Percentiles rank a stretch among this genome's conserved stretches.
These are phyloP conservation scores for Fraxinus latifolia DNA, from an alignment of 305 asterid species.

Conservation along the genomic window DNA sequence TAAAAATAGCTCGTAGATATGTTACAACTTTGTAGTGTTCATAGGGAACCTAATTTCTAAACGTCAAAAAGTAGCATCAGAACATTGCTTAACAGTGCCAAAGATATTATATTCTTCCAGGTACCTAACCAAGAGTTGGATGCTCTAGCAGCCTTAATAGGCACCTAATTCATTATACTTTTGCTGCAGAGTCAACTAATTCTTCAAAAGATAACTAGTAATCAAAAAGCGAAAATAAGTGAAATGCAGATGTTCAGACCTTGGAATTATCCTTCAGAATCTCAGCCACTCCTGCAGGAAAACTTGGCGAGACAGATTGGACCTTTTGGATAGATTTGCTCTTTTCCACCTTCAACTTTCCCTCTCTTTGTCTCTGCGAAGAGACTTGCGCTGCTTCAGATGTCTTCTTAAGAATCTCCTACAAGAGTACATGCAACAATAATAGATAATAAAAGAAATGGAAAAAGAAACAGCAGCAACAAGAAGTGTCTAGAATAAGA, in stretches of 20 bases:
- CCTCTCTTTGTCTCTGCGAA: conserved; percentile 35
- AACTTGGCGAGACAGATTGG: conserved; percentile 41
- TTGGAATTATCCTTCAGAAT: conserved; percentile 38
- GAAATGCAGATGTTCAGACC: conserved; percentile 32
- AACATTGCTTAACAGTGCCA: neutral
- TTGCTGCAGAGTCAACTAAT: conserved; percentile 14
- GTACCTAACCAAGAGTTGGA: conserved; percentile 5
- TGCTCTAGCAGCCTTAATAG: neutral
- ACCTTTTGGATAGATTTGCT: conserved; percentile 28
- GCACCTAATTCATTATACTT: conserved; percentile 12
- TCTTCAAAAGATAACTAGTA: conserved; percentile 1
- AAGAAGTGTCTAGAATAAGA: neutral
- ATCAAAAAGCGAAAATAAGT: neutral
- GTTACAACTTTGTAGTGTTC: neutral
- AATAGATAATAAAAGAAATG: conserved; percentile 16
- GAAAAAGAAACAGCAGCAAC: conserved; percentile 21
- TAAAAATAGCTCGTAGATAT: neutral
- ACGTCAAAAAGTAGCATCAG: neutral
- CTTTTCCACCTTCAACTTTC: conserved; percentile 38
- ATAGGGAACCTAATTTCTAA: neutral
- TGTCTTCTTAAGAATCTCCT: conserved; percentile 70
- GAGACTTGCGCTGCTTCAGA: conserved; percentile 45
- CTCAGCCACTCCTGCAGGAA: conserved; percentile 43
- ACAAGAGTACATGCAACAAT: conserved; percentile 22
- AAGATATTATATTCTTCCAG: neutral